phyloP scores from a whole-genome alignment of 495 filamentous ascomycete genomes.

The Xylaria venustula region DNA sequence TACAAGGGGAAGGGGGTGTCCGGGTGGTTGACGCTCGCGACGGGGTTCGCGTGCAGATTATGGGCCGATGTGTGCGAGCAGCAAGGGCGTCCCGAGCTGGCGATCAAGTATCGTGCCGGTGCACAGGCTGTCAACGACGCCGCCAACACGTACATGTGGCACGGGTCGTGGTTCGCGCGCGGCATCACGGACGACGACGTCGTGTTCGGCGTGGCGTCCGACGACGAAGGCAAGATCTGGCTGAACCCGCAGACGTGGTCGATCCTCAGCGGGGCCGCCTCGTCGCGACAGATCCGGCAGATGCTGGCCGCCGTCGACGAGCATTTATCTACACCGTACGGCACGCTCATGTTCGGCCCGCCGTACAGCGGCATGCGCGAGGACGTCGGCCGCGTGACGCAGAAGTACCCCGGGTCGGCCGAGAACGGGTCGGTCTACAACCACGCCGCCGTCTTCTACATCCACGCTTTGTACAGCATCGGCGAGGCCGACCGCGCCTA shows the following conservation, averaged over 20 bases:
- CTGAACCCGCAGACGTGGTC: slow-evolving; percentile 56
- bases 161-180: slow-evolving; percentile 55
- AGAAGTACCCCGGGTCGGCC: slow-evolving; percentile 55
- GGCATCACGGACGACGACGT: slow-evolving; percentile 57
- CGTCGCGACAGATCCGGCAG: slow-evolving; percentile 36
- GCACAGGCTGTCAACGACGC: slow-evolving; percentile 48
- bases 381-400: slow-evolving; percentile 58
- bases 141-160: slow-evolving; percentile 54
- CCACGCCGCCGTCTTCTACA: slow-evolving; percentile 54
- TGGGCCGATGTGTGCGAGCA: slow-evolving; percentile 53
- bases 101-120: slow-evolving; percentile 40
- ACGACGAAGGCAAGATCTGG: slow-evolving; percentile 56
- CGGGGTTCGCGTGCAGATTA: slow-evolving; percentile 47
- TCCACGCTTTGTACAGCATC: slow-evolving; percentile 50
- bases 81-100: slow-evolving; percentile 38
- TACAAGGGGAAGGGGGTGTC: slow-evolving; percentile 56
- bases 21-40: slow-evolving; percentile 56
- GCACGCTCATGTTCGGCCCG: slow-evolving; percentile 53
- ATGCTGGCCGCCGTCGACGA: slow-evolving; percentile 51
- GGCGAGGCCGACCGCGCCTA: slow-evolving; percentile 51
- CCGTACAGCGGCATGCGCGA: slow-evolving; percentile 55
- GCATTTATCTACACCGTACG: slow-evolving; percentile 53
- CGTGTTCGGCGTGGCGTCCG: slow-evolving; percentile 48
- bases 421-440: slow-evolving; percentile 59
- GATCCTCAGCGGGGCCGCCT: slow-evolving; percentile 53